Conservation (phyloP, 768 basidiomycete genomes). For the Candolleomyces aberdarensis region DNA sequence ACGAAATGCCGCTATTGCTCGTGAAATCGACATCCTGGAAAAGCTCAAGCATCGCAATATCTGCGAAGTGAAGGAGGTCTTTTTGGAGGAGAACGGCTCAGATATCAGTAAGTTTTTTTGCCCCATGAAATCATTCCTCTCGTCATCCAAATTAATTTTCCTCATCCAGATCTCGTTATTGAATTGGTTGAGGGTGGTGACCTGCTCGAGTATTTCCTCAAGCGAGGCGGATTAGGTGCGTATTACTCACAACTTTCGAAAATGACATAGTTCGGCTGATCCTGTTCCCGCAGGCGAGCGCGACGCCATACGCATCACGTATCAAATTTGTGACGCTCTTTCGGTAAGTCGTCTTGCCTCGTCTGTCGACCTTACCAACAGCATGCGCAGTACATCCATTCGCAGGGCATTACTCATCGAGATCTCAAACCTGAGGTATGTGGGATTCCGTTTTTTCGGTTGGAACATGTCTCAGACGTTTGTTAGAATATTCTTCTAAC, state of each 20-base stretch:
- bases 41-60: conserved; percentile 78
- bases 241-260: background rate
- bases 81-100: conserved; percentile 53
- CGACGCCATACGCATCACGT: conserved; percentile 65
- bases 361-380: conserved; percentile 4
- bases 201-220: conserved; percentile 76
- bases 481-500: conserved; percentile 85
- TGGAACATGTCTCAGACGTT: conserved; percentile 1
- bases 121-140: conserved; percentile 3
- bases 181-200: conserved; percentile 89
- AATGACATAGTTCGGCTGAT: background rate
- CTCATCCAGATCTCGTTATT: conserved; percentile 64
- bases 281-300: conserved; percentile 40
- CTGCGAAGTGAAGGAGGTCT: conserved; percentile 75
- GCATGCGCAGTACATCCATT: conserved; percentile 56
- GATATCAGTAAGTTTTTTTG: conserved; percentile 49
- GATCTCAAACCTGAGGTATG: conserved; percentile 86
- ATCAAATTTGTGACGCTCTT: conserved; percentile 80
- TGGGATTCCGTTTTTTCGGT: conserved; percentile 1
- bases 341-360: conserved; percentile 42
- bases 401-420: conserved; percentile 80
- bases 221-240: conserved; percentile 58
- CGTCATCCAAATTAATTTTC: conserved; percentile 8
- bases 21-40: conserved; percentile 80
- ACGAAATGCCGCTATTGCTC: conserved; percentile 41